Evolutionary conservation across 208 protist genomes (phyloP).

Genomic region (Baffinella frigidus): DNA sequence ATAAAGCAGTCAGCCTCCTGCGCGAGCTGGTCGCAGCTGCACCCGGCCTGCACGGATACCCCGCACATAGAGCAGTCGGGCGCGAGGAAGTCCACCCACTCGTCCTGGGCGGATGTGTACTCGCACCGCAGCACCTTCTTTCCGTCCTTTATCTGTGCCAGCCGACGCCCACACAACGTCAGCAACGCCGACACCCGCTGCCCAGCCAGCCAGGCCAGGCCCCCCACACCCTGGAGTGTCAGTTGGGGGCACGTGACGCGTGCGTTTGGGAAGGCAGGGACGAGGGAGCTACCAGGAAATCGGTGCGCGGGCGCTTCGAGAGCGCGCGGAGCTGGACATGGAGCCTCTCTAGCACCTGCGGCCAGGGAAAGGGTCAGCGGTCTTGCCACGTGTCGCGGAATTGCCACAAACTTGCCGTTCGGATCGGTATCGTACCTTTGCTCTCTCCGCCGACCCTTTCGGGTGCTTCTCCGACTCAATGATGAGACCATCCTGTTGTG

Average conservation of each 20-base stretch:
- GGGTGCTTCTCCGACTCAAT: slow-evolving; percentile 15
- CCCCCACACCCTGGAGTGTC: no score
- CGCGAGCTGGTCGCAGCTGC: slow-evolving; percentile 20
- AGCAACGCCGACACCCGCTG: no score
- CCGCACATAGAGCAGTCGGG: neutral
- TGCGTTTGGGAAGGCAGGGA: no score
- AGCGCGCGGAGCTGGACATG: neutral
- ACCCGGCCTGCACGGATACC: neutral
- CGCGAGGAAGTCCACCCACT: slow-evolving; percentile 24
- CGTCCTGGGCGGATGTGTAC: neutral
- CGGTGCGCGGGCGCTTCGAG: neutral
- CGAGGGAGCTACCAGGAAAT: neutral
- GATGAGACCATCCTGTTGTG: slow-evolving; percentile 36
- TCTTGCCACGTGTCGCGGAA: no score
- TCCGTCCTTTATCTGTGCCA: no score
- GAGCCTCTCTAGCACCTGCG: neutral
- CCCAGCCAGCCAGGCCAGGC: no score
- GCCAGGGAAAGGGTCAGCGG: no score
- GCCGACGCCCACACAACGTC: no score
- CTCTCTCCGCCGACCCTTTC: slow-evolving; percentile 9
- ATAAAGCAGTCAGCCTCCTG: neutral
- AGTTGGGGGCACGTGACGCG: no score
- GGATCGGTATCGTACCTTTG: no score
- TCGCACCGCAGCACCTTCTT: neutral
- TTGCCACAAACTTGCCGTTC: no score